Evolutionary conservation across 768 basidiomycete species (phyloP).

Genomic region (Amanita jacksonii): DNA sequence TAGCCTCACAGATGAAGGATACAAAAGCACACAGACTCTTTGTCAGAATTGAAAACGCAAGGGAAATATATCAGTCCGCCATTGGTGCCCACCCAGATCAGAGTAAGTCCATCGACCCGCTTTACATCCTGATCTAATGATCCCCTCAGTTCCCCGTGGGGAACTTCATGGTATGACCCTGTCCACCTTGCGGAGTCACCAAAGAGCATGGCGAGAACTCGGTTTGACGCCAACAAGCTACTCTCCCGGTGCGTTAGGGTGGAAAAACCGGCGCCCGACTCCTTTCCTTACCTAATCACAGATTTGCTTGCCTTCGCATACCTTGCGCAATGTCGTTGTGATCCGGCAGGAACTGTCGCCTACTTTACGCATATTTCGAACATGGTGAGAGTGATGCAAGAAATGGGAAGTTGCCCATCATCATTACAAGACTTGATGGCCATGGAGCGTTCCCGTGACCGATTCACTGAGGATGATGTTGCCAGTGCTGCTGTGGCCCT

Average conservation of each 20-base stretch:
- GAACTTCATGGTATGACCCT: constrained; percentile 33
- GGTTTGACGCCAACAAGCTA: constrained; percentile 63
- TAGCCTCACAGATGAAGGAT: constrained; percentile 40
- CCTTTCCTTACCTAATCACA: constrained; percentile 17
- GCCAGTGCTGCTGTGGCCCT: constrained; percentile 37
- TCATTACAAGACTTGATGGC: constrained; percentile 48
- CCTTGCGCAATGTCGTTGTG: constrained; percentile 72
- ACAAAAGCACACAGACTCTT: constrained; percentile 29
- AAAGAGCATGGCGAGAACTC: constrained; percentile 36
- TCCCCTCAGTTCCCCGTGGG: constrained; percentile 53
- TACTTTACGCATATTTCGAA: constrained; percentile 55
- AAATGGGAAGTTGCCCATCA: constrained; percentile 33
- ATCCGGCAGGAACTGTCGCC: constrained; percentile 49
- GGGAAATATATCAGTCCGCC: constrained; percentile 63
- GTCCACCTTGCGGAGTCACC: constrained; percentile 25
- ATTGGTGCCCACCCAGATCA: constrained; percentile 75
- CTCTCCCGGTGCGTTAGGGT: constrained; percentile 41
- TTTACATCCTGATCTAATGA: no score
- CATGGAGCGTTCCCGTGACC: constrained; percentile 52
- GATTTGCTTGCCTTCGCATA: constrained; percentile 75
- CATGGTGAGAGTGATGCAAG: constrained; percentile 41
- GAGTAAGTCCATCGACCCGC: constrained; percentile 32
- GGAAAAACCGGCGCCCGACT: background rate
- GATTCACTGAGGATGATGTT: constrained; percentile 55
- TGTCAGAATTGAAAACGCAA: constrained; percentile 46